A percentile compares a stretch with the other conserved stretches of the same genome.
phyloP scores from a whole-genome alignment of 2,329 filamentous ascomycete species.

The Botrytis pseudocinerea region DNA sequence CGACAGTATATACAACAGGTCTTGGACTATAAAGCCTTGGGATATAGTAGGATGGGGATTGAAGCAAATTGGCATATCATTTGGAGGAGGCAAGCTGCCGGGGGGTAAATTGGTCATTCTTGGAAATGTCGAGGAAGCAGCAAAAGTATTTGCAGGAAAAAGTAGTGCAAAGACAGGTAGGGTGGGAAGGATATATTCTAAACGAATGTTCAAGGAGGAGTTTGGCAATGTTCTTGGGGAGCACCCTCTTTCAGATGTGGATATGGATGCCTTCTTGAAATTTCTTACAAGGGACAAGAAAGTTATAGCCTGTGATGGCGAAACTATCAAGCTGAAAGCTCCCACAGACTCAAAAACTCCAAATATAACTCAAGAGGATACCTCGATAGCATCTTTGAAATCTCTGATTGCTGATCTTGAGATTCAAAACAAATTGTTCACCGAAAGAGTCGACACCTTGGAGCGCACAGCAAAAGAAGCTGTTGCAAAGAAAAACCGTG shows the following conservation, averaged over 20 bases:
- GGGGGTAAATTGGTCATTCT: slow-evolving; percentile 66
- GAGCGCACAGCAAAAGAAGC: slow-evolving; percentile 66
- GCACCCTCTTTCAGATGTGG: slow-evolving; percentile 58
- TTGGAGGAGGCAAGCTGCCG: slow-evolving; percentile 58
- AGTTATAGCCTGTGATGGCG: slow-evolving; percentile 58
- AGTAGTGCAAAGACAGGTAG: slow-evolving; percentile 48
- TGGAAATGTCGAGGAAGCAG: slow-evolving; percentile 60
- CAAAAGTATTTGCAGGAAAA: slow-evolving; percentile 53
- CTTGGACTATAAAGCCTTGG: slow-evolving; percentile 66
- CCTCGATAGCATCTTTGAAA: slow-evolving; percentile 80
- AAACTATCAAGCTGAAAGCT: slow-evolving; percentile 72
- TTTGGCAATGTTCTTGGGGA: slow-evolving; percentile 56
- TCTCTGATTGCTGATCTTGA: slow-evolving; percentile 74
- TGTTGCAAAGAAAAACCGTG: slow-evolving; percentile 69
- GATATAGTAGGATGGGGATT: slow-evolving; percentile 74
- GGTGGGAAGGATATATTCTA: slow-evolving; percentile 68
- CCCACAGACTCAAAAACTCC: slow-evolving; percentile 46
- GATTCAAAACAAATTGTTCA: slow-evolving; percentile 68
- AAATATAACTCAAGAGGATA: slow-evolving; percentile 73
- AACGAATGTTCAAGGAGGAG: slow-evolving; percentile 60
- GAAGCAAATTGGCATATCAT: slow-evolving; percentile 62
- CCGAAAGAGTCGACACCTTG: slow-evolving; percentile 65
- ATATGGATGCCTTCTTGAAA: slow-evolving; percentile 68
- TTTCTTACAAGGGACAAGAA: slow-evolving; percentile 69
- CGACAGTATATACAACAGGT: slow-evolving; percentile 76